Base-by-base conservation (phyloP, 805 yeast genomes). In the Huiozyma naganishii region DNA sequence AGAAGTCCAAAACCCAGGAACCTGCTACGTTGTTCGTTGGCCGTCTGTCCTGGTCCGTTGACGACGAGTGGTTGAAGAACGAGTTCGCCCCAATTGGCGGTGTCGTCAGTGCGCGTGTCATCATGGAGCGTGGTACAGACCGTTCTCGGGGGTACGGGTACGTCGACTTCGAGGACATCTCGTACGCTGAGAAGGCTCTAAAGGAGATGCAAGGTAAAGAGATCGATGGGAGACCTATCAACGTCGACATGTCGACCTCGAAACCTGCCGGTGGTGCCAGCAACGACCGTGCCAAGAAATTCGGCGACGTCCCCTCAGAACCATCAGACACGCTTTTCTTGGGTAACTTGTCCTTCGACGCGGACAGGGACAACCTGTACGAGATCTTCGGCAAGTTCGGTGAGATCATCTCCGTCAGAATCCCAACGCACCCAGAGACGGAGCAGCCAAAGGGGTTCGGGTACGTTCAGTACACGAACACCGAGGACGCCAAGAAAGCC, bases 361-460 rank as follows among this genome's bases (percentile, higher is more conserved):
- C 86, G 54, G 77, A 80, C 68, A 83, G 87, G 70, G 95, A 89
- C 65, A 69, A 69, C 49, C 72, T 92, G 54, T 81, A 73, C 66
- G 79, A 76, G 55, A 65, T 78, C 36, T 92, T 92, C 61, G 78
- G 82, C 54, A 77, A 76, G 61, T 74, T 76, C 66, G 97, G 96
- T 64, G 74, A 76, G 49, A 86, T 92, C 49, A 69, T 87, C 44
- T 85, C 95, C 50, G 89, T 88, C 56, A 83, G 98, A 74, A 73
- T 92, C 54, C 98, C 98, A 67, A 90, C 97, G 37, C 94, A 92
- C 72, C 97, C 96, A 61, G 97, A 90, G 68, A 89, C 97, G 52
- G 95, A 88, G 67, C 96, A 90, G 72, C 95, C 95, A 68, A 92
- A 92, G 79, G 98, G 98, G 55, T 92, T 92, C 71, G 98, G 97